Base-by-base conservation (phyloP, 2,329 filamentous ascomycete species). In the Sclerotinia sclerotiorum region DNA sequence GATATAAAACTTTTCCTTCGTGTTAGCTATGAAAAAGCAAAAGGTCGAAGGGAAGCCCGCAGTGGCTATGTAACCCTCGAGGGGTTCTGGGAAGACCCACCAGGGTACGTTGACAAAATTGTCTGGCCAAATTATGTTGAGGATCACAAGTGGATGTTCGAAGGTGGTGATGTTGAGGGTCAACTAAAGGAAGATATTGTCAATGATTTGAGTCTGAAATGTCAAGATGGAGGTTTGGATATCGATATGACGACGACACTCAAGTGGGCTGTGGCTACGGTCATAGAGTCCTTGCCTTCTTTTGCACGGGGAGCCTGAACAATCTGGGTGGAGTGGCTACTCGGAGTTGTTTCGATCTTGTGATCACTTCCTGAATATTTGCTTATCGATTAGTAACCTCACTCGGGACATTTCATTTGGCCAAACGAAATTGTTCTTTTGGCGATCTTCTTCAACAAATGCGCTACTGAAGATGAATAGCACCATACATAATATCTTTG, bases 81-180 rank as follows among this genome's bases (percentile, higher is more conserved):
- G 76, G 94, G 94, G 39, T 99, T 97, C 81, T 99, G 95, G 95
- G 85, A 89, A 68, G 95, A 99, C 79, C 95, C 95, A 0, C 93
- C 93, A 0, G 94, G 92, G 0, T 99, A 98, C 78, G 93, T 98
- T 49, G 94, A 98, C 78, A 87, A 91, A 77, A 86, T 99, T 67
- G 95, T 99, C 5, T 99, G 95, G 95, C 94, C 94, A 4, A 94
- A 97, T 75, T 98, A 97, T 79, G 91, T 91, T 4, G 83, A 85
- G 65, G 87, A 93, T 74, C 94, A 98, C 80, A 82, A 82, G 29
- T 97, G 92, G 84, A 82, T 99, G 78, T 95, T 97, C 76, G 79
- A 88, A 72, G 80, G 81, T 10, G 89, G 87, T 0, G 82, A 94
- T 76, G 90, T 92, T 0, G 85, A 78, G 73, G 85, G 85, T 0